Evolutionary conservation across 2,329 filamentous ascomycete species (phyloP).

Genomic region (Periglandula ipomoeae): DNA sequence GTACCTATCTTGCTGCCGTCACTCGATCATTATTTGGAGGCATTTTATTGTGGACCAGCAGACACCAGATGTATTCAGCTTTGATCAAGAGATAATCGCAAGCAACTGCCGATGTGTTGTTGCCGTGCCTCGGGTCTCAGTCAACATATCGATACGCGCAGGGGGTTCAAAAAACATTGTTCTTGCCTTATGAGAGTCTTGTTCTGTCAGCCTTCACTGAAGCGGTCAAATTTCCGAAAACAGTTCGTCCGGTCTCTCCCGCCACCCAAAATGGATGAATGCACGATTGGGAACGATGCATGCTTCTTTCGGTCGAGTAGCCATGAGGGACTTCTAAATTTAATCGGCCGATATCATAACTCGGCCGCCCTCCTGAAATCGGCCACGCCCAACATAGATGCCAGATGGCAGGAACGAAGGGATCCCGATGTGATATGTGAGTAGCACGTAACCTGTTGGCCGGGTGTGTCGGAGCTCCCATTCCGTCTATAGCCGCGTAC

Average conservation of each 20-base stretch:
- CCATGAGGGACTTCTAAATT: not conserved
- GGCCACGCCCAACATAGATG: not conserved
- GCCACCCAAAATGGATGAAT: not conserved
- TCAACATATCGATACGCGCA: too few species aligned
- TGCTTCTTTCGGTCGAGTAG: not conserved
- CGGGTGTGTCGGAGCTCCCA: not conserved
- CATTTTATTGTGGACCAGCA: not conserved
- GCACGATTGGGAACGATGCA: not conserved
- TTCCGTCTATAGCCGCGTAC: not conserved
- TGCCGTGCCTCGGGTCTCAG: too few species aligned
- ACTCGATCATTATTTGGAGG: not conserved
- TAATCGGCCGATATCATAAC: not conserved
- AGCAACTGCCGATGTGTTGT: too few species aligned
- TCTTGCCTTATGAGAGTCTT: too few species aligned
- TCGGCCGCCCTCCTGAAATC: not conserved
- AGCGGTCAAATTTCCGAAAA: not conserved
- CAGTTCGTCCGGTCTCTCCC: slow-evolving; percentile 1
- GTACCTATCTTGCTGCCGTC: slow-evolving; percentile 3
- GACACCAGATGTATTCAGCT: not conserved
- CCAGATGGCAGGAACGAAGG: not conserved
- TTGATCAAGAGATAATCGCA: not conserved
- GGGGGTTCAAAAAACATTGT: too few species aligned
- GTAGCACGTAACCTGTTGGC: not conserved
- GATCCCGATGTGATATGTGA: not conserved
- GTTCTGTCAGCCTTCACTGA: not conserved